Base-by-base conservation (phyloP, 352 stramenopile genomes). In the Phytophthora multivora region DNA sequence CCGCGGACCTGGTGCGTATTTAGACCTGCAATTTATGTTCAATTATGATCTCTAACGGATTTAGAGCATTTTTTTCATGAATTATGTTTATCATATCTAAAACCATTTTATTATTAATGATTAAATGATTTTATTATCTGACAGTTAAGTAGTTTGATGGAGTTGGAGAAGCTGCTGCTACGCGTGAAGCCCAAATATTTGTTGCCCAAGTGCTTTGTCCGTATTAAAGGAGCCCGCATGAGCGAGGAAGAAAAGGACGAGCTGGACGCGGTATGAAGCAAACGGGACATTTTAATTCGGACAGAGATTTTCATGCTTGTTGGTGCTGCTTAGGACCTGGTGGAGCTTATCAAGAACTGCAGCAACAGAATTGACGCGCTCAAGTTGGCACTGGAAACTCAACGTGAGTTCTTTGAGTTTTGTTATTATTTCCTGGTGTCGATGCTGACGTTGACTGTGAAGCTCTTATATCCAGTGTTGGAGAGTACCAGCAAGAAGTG, bases 171-270 rank as follows among this genome's bases (percentile, higher is more conserved):
- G n/a, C 49, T 90, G 40, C 52, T 93, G 56, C 53, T 49, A 3
- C 65, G 71, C 6, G 62, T 89, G 11, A 70, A 65, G 21, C 71
- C 80, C 9, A 79, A 77, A 30, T 93, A 93, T 59, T 53, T 80
- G 21, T 58, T 73, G n/a, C 73, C 82, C 11, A 90, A 83, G 51
- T 59, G 62, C 9, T 89, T 89, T 56, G 56, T 93, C 19, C 82
- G 84, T 38, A 56, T 75, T 9, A 89, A 89, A 73, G 79, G 75
- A 35, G 61, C 69, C 9, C 65, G 54, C 23, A 90, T 93, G 80
- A 89, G 63, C 36, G 82, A 91, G 71, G 58, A 69, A 39, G 79
- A 91, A 45, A 93, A 93, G 66, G 81, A 91, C 55, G 84, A 89
- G 53, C 72, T 93, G 51, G 84, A 93, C 59, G 70, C 74, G 19